These are phyloP conservation scores for Podaxis mareebaensis DNA, from an alignment of 768 basidiomycete genomes.

Conservation along the genomic window DNA sequence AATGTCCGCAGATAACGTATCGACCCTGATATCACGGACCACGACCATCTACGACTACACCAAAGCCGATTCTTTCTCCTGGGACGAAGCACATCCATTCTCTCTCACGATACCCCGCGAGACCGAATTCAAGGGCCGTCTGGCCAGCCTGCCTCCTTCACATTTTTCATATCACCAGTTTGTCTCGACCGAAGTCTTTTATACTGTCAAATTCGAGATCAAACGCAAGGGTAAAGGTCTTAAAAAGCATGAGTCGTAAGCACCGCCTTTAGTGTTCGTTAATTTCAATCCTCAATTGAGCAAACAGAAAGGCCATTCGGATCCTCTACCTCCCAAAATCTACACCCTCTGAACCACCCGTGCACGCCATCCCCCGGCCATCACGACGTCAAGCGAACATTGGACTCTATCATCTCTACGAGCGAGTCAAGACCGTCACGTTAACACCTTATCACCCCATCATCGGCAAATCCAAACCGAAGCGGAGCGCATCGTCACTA, in stretches of 20 bases:
- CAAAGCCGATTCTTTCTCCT: constrained; percentile 20
- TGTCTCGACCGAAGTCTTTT: constrained; percentile 35
- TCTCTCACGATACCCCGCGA: constrained; percentile 39
- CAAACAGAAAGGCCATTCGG: constrained; percentile 31
- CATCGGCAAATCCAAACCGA: constrained; percentile 14
- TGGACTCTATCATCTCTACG: constrained; percentile 22
- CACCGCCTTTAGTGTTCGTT: neutral
- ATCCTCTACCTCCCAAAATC: constrained; percentile 47
- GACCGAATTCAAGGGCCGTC: constrained; percentile 26
- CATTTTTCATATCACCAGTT: constrained; percentile 28
- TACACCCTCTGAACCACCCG: constrained; percentile 33
- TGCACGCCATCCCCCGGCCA: constrained; percentile 31
- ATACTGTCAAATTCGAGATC: constrained; percentile 38
- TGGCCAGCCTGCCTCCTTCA: constrained; percentile 38
- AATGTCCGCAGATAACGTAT: constrained; percentile 25
- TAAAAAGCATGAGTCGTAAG: constrained; percentile 41
- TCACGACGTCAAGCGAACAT: constrained; percentile 21
- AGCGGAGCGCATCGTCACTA: constrained; percentile 9
- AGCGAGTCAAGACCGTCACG: constrained; percentile 31
- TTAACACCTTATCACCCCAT: constrained; percentile 25
- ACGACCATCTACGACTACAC: constrained; percentile 28
- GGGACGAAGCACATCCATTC: constrained; percentile 34
- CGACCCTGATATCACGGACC: constrained; percentile 28
- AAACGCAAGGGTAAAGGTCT: constrained; percentile 36
- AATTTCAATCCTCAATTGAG: neutral